A percentile compares a stretch with the other conserved stretches of the same genome.
Evolutionary conservation across 208 protist species (phyloP).

Genomic region (Crithidia bombi): DNA sequence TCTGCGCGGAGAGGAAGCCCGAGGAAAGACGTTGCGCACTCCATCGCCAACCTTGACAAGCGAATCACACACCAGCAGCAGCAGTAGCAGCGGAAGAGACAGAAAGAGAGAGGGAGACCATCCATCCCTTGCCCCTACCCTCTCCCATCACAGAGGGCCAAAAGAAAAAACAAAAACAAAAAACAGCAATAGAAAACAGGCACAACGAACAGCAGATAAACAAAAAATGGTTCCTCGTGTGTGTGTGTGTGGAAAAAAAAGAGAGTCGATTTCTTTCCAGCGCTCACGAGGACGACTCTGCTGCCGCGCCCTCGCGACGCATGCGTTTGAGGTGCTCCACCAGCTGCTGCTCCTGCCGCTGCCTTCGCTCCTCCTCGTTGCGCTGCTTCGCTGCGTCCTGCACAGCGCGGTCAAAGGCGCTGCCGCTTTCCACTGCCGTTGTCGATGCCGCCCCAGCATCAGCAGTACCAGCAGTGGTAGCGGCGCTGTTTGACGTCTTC

Average conservation of each 20-base stretch:
- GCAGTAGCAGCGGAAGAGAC: not conserved
- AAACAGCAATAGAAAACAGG: not conserved
- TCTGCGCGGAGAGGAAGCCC: no score
- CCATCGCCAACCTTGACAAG: no score
- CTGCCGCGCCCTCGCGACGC: conserved; percentile 38
- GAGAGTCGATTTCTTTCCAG: no score
- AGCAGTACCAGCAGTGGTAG: conserved; percentile 11
- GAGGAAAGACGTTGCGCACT: no score
- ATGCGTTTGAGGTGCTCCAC: conserved; percentile 76
- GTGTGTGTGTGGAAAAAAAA: no score
- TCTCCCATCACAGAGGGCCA: not conserved
- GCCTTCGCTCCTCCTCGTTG: conserved; percentile 50
- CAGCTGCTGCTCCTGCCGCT: conserved; percentile 62
- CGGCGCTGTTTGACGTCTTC: conserved; percentile 11
- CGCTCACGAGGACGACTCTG: not conserved
- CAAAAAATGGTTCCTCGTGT: no score
- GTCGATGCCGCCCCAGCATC: conserved; percentile 5
- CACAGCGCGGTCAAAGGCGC: conserved; percentile 60
- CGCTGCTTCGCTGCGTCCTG: conserved; percentile 54
- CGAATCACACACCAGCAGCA: not conserved
- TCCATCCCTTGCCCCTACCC: no score
- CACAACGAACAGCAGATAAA: not conserved
- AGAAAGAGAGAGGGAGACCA: not conserved
- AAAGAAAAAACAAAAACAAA: conserved; percentile 7
- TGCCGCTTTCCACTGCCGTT: conserved; percentile 1